Percentiles rank a stretch among this genome's conserved stretches.
Evolutionary conservation across 2,329 filamentous ascomycete species (phyloP).

Genomic region (Penicillium verrucosum): DNA sequence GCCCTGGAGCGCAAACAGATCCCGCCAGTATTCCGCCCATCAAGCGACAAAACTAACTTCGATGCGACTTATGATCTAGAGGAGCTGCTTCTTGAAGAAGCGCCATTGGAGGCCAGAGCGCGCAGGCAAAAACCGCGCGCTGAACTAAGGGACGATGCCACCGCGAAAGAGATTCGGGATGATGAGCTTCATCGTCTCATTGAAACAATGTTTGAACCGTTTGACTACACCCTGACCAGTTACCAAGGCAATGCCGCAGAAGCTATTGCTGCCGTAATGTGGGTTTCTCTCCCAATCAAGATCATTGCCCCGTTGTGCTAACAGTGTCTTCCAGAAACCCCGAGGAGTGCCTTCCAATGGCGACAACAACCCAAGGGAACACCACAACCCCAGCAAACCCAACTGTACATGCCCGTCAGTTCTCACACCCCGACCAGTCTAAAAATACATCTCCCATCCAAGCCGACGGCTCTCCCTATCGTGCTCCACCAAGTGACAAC

Average conservation of each 20-base stretch:
- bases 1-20: slow-evolving; percentile 82
- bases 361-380: slow-evolving; percentile 16
- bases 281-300: slow-evolving; percentile 16
- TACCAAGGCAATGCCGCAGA: slow-evolving; percentile 58
- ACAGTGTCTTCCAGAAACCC: slow-evolving; percentile 31
- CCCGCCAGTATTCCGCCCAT: slow-evolving; percentile 86
- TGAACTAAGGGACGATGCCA: slow-evolving; percentile 87
- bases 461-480: slow-evolving; percentile 30
- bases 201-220: slow-evolving; percentile 87
- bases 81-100: slow-evolving; percentile 88
- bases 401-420: slow-evolving; percentile 34
- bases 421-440: slow-evolving; percentile 34
- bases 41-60: slow-evolving; percentile 97
- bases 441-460: slow-evolving; percentile 31
- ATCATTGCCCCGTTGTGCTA: slow-evolving; percentile 3
- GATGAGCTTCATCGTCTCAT: slow-evolving; percentile 94
- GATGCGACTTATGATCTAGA: slow-evolving; percentile 97
- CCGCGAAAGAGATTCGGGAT: slow-evolving; percentile 88
- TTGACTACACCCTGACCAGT: slow-evolving; percentile 84
- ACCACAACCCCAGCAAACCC: slow-evolving; percentile 13
- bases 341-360: slow-evolving; percentile 36
- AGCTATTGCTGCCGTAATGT: slow-evolving; percentile 39
- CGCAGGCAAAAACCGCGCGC: slow-evolving; percentile 91
- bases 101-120: slow-evolving; percentile 86
- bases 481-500: slow-evolving; percentile 28